Conservation (phyloP, 306 rosid species). For the Lagenaria siceraria region DNA sequence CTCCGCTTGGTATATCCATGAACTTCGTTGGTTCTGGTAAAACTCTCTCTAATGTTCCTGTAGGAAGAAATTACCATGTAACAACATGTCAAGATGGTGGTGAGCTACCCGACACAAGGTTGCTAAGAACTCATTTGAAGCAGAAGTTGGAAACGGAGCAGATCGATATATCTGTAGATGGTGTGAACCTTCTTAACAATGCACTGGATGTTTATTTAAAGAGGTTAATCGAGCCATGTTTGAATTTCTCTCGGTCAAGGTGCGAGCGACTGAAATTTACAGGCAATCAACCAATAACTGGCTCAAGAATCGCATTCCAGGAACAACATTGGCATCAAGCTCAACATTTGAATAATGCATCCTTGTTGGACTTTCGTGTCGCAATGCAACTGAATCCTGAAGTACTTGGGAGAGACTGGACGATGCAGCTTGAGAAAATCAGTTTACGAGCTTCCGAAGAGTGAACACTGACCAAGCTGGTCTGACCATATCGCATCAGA, state of each 20-base stretch:
- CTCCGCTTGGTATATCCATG: slow-evolving; percentile 82
- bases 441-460: slow-evolving; percentile 51
- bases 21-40: slow-evolving; percentile 35
- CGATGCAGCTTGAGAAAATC: slow-evolving; percentile 74
- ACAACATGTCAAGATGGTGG: slow-evolving; percentile 57
- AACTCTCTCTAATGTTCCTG: slow-evolving; percentile 33
- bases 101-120: slow-evolving; percentile 60
- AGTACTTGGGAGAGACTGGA: slow-evolving; percentile 72
- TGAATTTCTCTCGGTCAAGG: slow-evolving; percentile 48
- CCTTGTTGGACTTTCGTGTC: slow-evolving; percentile 47
- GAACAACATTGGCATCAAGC: slow-evolving; percentile 29
- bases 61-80: slow-evolving; percentile 22
- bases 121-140: slow-evolving; percentile 53
- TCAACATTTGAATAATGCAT: slow-evolving; percentile 21
- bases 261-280: slow-evolving; percentile 14
- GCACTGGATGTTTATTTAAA: slow-evolving; percentile 75
- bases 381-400: slow-evolving; percentile 75
- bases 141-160: slow-evolving; percentile 65
- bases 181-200: slow-evolving; percentile 68
- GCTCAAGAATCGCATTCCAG: slow-evolving; percentile 21
- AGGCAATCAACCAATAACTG: slow-evolving; percentile 12
- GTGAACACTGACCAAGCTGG: slow-evolving; percentile 18
- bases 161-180: slow-evolving; percentile 38
- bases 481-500: neutral
- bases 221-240: slow-evolving; percentile 65